These are phyloP conservation scores for Phialemonium atrogriseum DNA, from an alignment of 2,329 filamentous ascomycete species.

Conservation along the genomic window DNA sequence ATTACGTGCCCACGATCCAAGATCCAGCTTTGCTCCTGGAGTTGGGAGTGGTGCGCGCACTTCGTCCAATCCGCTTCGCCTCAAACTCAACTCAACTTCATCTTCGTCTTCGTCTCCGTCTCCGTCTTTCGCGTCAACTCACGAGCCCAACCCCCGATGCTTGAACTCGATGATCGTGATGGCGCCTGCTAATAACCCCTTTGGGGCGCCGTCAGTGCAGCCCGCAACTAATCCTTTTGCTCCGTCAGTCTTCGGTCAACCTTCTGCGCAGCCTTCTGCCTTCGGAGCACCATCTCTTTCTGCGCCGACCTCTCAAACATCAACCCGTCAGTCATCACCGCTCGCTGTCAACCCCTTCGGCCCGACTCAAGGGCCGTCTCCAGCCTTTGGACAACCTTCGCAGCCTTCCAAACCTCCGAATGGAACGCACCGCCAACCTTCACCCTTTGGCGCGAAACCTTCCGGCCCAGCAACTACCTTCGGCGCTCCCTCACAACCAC, in stretches of 20 bases:
- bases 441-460: constrained; percentile 6
- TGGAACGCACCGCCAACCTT: constrained; percentile 5
- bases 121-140: background rate
- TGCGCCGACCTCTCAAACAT: constrained; percentile 7
- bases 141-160: constrained; percentile 9
- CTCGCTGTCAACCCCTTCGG: too few species aligned
- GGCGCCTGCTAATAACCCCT: constrained; percentile 17
- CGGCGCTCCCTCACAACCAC: background rate
- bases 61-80: too few species aligned
- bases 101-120: constrained; percentile 1
- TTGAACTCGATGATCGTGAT: constrained; percentile 10
- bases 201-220: constrained; percentile 10
- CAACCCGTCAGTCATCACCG: too few species aligned
- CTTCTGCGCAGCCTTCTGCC: constrained; percentile 9
- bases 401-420: too few species aligned
- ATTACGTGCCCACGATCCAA: too few species aligned
- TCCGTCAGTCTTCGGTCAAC: background rate
- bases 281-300: constrained; percentile 11
- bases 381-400: too few species aligned
- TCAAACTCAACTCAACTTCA: background rate
- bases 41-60: too few species aligned
- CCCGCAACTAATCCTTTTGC: background rate
- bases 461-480: background rate
- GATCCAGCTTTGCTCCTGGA: too few species aligned
- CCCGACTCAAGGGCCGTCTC: too few species aligned